Percentiles rank a stretch among this genome's conserved stretches.
Conservation (phyloP, 2,329 filamentous ascomycete genomes). For the Aureobasidium sp. region DNA sequence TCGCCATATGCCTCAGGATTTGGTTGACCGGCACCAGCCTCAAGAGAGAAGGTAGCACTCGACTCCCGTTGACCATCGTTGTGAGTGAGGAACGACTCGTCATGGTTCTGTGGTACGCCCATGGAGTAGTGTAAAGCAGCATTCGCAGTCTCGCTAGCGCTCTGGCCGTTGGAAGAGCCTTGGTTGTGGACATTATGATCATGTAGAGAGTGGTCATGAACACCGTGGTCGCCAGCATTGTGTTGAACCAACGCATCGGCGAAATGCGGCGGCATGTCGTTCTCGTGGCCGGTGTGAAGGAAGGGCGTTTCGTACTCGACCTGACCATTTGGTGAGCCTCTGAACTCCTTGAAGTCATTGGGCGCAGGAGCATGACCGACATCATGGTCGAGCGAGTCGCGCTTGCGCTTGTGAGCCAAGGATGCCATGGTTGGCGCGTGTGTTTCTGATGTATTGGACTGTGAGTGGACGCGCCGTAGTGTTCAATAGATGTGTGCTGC, state of each 20-base stretch:
- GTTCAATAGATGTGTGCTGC: not conserved
- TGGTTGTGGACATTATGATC: slow-evolving; percentile 17
- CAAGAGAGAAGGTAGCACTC: slow-evolving; percentile 18
- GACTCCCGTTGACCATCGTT: slow-evolving; percentile 18
- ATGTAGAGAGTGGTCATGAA: slow-evolving; percentile 26
- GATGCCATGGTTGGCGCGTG: slow-evolving; percentile 21
- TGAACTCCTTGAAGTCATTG: slow-evolving; percentile 17
- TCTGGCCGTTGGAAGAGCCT: slow-evolving; percentile 35
- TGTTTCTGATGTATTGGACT: not conserved
- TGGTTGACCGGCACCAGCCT: slow-evolving; percentile 17
- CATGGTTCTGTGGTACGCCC: slow-evolving; percentile 50
- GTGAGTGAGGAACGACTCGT: slow-evolving; percentile 42
- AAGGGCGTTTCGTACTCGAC: slow-evolving; percentile 29
- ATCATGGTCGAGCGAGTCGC: slow-evolving; percentile 39
- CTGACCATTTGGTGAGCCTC: slow-evolving; percentile 21
- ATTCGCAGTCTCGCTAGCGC: slow-evolving; percentile 53
- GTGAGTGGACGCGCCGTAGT: not conserved
- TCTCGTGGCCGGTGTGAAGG: slow-evolving; percentile 29
- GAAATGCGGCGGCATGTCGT: slow-evolving; percentile 37
- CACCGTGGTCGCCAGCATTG: slow-evolving; percentile 22
- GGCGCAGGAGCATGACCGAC: slow-evolving; percentile 27
- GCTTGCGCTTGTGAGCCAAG: slow-evolving; percentile 39
- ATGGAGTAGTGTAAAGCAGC: slow-evolving; percentile 50
- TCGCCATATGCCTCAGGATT: slow-evolving; percentile 19
- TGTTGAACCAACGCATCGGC: slow-evolving; percentile 28